Evolutionary conservation across 768 basidiomycete species (phyloP), one percentile per base, ranked within the genome.

Genomic region (Kwoniella mangroviensis): DNA sequence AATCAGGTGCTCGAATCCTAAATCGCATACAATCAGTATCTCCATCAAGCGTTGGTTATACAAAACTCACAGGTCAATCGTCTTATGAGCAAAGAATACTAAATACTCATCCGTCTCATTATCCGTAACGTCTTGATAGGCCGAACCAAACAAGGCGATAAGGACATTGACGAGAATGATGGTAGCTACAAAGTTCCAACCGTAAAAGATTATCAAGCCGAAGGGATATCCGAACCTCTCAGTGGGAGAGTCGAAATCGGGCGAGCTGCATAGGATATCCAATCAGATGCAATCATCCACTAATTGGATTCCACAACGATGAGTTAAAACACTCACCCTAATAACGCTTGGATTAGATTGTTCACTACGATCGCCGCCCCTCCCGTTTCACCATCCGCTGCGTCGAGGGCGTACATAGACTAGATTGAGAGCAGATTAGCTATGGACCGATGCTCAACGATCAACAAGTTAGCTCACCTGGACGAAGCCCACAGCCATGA

Each of bases 61-160:
- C 62, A 71, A 67, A 63, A 79, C 79, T 81, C 65, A 68, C 68
- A 80, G 68, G 41, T 74, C 76, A 53, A 83, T 79, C 3, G 93
- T 91, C 85, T 96, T 96, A 75, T 87, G 86, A 2, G 95, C 93
- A 81, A 93, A 97, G 85, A 93, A 95, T 3, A 92, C 88, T 54
- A 97, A 86, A 81, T 92, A 95, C 85, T 97, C 90, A 22, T 93
- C 93, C 79, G 92, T 91, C 1, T 94, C 93, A 74, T 94, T 90
- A 42, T 81, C 79, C 58, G 74, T 77, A n/a, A 82, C 93, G 75
- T 94, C 94, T 12, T 90, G 88, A 77, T 96, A 96, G 0, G 94
- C 93, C 60, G 93, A 92, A 19, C 94, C 90, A 81, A 97, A 97
- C 75, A 98, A 84, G n/a, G 94, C 97, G 75, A 98, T 94, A 78